Evolutionary conservation across 345 rosid species (phyloP).

Genomic region (Salix suchowensis): DNA sequence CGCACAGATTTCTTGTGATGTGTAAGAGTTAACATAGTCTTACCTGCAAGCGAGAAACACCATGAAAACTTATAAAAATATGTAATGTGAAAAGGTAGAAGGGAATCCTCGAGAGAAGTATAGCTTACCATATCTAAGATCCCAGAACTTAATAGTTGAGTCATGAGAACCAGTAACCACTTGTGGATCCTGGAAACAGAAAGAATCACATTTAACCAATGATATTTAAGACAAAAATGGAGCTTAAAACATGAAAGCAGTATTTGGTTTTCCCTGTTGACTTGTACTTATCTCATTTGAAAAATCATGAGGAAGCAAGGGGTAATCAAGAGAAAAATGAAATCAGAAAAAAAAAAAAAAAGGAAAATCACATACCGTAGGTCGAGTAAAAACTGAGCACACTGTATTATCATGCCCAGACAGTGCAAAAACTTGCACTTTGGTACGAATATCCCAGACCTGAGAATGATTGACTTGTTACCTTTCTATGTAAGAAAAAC

Average conservation of each 20-base stretch:
- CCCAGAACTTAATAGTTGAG: slow-evolving; percentile 94
- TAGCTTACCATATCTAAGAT: slow-evolving; percentile 78
- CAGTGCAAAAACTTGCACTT: slow-evolving; percentile 92
- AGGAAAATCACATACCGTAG: slow-evolving; percentile 50
- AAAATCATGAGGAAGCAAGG: not conserved
- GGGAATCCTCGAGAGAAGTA: not conserved
- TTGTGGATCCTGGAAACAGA: slow-evolving; percentile 78
- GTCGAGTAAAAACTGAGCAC: slow-evolving; percentile 90
- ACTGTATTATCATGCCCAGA: slow-evolving; percentile 95
- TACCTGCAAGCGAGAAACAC: slow-evolving; percentile 48
- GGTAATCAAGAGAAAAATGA: not conserved
- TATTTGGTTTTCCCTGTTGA: not conserved
- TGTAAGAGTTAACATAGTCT: slow-evolving; percentile 86
- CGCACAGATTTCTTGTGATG: slow-evolving; percentile 98
- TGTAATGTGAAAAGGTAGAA: not conserved
- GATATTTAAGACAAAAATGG: not conserved
- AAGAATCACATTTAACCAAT: slow-evolving; percentile 7
- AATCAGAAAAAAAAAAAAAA: not conserved
- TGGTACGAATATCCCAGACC: slow-evolving; percentile 99
- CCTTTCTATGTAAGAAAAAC: slow-evolving; percentile 9
- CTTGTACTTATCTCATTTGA: not conserved
- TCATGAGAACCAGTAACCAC: slow-evolving; percentile 99
- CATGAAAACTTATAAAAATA: not conserved
- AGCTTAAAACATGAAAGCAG: not conserved
- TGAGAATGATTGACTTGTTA: slow-evolving; percentile 26